These are phyloP conservation scores for Oropetium thomaeum DNA, from an alignment of 176 grass and related monocot species.

Conservation along the genomic window DNA sequence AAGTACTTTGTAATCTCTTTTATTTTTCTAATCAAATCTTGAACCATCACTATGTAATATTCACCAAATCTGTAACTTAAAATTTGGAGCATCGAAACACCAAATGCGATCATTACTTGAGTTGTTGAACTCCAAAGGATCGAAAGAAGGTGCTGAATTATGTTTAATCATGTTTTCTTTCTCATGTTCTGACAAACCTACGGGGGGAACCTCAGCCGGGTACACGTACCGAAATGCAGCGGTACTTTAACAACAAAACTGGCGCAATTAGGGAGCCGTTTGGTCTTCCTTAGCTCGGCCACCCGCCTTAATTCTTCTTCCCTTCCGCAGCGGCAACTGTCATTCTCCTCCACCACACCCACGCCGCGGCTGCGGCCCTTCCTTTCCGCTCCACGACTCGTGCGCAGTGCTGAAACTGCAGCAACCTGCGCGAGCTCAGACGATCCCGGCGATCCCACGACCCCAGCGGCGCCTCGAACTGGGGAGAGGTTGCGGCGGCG, in stretches of 20 bases:
- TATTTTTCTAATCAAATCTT: no score
- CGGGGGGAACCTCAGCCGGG: background rate
- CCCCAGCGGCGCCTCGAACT: background rate
- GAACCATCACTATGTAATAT: no score
- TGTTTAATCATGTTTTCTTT: no score
- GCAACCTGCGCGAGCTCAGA: background rate
- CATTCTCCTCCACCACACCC: background rate
- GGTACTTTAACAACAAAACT: conserved; percentile 7
- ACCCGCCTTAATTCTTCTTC: conserved; percentile 20
- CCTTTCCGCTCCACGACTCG: background rate
- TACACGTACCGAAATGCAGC: background rate
- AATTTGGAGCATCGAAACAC: no score
- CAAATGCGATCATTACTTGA: no score
- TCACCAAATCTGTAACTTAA: no score
- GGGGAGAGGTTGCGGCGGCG: background rate
- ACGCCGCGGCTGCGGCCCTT: background rate
- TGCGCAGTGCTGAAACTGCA: background rate
- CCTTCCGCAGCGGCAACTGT: conserved; percentile 24
- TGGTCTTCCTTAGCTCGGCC: conserved; percentile 38
- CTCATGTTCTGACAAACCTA: no score
- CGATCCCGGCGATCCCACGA: background rate
- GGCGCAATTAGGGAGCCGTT: conserved; percentile 41
- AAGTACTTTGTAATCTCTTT: no score
- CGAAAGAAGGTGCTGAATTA: no score
- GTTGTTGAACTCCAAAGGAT: no score